Conservation (phyloP, 345 rosid genomes). For the Psidium friedrichsthalianum region DNA sequence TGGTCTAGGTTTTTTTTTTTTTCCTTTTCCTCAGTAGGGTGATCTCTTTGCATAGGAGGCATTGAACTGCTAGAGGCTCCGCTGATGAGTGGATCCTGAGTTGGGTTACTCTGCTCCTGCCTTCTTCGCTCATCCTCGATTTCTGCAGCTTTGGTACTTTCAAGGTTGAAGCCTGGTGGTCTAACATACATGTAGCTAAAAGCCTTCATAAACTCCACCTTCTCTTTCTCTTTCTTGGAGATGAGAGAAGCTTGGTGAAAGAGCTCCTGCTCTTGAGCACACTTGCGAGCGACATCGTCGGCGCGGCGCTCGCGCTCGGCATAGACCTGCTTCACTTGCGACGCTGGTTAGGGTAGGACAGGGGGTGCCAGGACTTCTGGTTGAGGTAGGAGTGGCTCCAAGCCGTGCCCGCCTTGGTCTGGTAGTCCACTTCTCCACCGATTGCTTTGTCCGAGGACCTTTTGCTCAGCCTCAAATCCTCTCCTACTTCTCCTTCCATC, state of each 20-base stretch:
- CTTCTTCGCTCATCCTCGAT: slow-evolving; percentile 39
- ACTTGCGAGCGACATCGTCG: slow-evolving; percentile 95
- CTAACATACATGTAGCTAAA: slow-evolving; percentile 97
- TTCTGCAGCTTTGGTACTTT: slow-evolving; percentile 96
- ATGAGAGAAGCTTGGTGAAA: slow-evolving; percentile 83
- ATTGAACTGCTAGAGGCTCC: slow-evolving; percentile 17
- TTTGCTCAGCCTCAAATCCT: slow-evolving; percentile 72
- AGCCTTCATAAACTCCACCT: slow-evolving; percentile 89
- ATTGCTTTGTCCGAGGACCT: slow-evolving; percentile 42
- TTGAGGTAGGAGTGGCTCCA: slow-evolving; percentile 96
- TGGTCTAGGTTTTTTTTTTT: slow-evolving; percentile 78
- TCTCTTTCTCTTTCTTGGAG: slow-evolving; percentile 92
- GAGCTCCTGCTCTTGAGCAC: slow-evolving; percentile 96
- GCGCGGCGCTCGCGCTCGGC: slow-evolving; percentile 59
- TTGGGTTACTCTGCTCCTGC: slow-evolving; percentile 15
- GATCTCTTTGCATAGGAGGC: slow-evolving; percentile 13
- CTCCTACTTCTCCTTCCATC: slow-evolving; percentile 77
- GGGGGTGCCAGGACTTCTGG: slow-evolving; percentile 99
- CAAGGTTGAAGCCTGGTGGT: slow-evolving; percentile 89
- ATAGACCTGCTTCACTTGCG: slow-evolving; percentile 95
- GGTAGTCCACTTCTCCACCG: slow-evolving; percentile 76
- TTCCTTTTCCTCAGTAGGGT: slow-evolving; percentile 30
- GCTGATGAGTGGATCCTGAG: slow-evolving; percentile 12
- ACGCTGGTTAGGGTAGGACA: slow-evolving; percentile 93
- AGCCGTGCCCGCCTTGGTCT: slow-evolving; percentile 84